Percentiles rank a stretch among this genome's conserved stretches.
phyloP scores from a whole-genome alignment of 2,329 filamentous ascomycete species.

The Graphilbum ipis-grandicollis region DNA sequence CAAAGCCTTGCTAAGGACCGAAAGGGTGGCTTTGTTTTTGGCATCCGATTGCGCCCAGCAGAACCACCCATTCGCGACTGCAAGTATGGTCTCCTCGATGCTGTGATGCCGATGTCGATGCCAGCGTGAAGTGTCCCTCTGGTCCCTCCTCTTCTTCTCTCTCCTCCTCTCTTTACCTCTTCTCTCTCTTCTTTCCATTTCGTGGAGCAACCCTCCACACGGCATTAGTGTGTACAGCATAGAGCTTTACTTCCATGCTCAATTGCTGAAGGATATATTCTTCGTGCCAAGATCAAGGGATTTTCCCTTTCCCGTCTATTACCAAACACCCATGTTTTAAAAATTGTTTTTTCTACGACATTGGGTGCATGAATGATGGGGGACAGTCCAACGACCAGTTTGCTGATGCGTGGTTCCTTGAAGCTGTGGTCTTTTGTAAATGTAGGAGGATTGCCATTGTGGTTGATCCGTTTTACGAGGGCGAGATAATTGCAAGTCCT shows the following conservation, averaged over 20 bases:
- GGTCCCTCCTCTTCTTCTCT: not conserved
- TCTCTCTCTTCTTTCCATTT: not conserved
- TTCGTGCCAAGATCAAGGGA: slow-evolving; percentile 34
- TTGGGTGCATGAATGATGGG: slow-evolving; percentile 38
- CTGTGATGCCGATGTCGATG: too few relatives aligned
- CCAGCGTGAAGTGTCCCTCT: too few relatives aligned
- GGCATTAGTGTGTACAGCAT: slow-evolving; percentile 45
- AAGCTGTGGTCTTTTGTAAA: too few relatives aligned
- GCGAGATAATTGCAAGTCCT: too few relatives aligned
- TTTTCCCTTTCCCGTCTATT: slow-evolving; percentile 26
- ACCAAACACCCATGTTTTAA: slow-evolving; percentile 34
- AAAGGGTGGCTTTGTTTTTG: not conserved
- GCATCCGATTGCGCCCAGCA: too few relatives aligned
- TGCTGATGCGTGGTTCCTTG: too few relatives aligned
- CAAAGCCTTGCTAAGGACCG: too few relatives aligned
- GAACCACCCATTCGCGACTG: too few relatives aligned
- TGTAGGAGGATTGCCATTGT: too few relatives aligned
- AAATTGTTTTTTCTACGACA: slow-evolving; percentile 17
- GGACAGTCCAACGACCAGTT: slow-evolving; percentile 14
- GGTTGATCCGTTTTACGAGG: too few relatives aligned
- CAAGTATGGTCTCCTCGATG: too few relatives aligned
- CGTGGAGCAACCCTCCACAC: too few relatives aligned
- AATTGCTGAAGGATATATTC: slow-evolving; percentile 36
- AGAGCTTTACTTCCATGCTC: slow-evolving; percentile 28
- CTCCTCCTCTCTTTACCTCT: not conserved